Evolutionary conservation across 768 basidiomycete genomes (phyloP).

Genomic region (Chiua virens): DNA sequence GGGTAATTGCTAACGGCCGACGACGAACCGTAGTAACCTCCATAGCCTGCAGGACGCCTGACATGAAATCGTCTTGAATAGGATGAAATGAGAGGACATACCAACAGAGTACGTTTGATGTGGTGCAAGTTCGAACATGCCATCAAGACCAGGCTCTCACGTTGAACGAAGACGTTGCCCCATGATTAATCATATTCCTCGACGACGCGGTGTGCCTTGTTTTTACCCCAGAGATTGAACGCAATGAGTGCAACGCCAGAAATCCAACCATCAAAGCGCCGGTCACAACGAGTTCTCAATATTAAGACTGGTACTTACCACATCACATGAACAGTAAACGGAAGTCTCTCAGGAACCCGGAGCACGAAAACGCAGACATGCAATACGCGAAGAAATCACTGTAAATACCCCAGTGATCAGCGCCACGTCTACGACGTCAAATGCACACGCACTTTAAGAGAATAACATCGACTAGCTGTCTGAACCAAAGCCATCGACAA

Average conservation of each 20-base stretch:
- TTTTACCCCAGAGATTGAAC: conserved; percentile 99
- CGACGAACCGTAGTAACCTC: conserved; percentile 96
- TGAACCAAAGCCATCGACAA: conserved; percentile 95
- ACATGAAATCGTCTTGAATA: neutral
- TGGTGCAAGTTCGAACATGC: conserved; percentile 92
- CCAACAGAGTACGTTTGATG: conserved; percentile 97
- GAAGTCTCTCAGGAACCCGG: conserved; percentile 78
- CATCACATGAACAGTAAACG: conserved; percentile 69
- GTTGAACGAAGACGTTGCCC: conserved; percentile 92
- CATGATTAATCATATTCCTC: conserved; percentile 99
- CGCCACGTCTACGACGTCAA: neutral
- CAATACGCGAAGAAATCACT: conserved; percentile 95
- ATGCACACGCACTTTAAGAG: conserved; percentile 86
- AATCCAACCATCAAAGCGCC: conserved; percentile 62
- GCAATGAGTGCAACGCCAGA: conserved; percentile 81
- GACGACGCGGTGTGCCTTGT: conserved; percentile 94
- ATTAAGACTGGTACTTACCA: conserved; percentile 53
- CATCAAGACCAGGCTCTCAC: conserved; percentile 94
- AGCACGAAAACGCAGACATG: conserved; percentile 93
- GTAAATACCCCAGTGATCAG: conserved; percentile 8
- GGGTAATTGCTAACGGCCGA: conserved; percentile 86
- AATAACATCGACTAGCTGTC: conserved; percentile 92
- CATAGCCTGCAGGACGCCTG: conserved; percentile 58
- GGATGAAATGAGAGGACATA: conserved; percentile 21
- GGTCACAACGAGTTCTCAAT: neutral